These are phyloP conservation scores for Talaromyces trachyspermus DNA, from an alignment of 495 filamentous ascomycete species.

Conservation along the genomic window DNA sequence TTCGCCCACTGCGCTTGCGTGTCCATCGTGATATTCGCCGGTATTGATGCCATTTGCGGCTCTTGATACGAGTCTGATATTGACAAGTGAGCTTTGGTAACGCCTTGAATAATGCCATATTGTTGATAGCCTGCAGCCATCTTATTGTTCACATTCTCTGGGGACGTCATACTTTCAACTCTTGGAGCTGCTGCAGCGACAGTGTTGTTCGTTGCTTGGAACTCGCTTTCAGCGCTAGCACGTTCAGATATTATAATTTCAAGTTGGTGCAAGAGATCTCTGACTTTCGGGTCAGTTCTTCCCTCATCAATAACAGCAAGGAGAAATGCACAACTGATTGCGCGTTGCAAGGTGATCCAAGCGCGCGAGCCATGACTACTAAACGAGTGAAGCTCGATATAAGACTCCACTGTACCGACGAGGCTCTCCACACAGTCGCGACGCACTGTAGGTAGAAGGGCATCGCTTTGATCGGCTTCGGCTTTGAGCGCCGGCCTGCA, in stretches of 20 bases:
- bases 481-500: conserved; percentile 50
- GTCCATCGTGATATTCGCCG: conserved; percentile 21
- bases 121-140: neutral
- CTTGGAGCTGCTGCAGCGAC: neutral
- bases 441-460: conserved; percentile 30
- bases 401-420: conserved; percentile 35
- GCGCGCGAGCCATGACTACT: conserved; percentile 35
- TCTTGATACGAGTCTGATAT: conserved; percentile 8
- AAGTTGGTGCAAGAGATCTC: conserved; percentile 31
- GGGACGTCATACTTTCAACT: neutral
- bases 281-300: conserved; percentile 22
- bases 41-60: conserved; percentile 22
- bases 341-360: conserved; percentile 42
- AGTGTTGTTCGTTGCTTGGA: conserved; percentile 3
- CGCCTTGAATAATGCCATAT: conserved; percentile 27
- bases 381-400: conserved; percentile 38
- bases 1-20: conserved; percentile 42
- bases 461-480: conserved; percentile 25
- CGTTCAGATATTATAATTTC: conserved; percentile 36
- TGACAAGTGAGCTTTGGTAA: conserved; percentile 20
- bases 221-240: conserved; percentile 28
- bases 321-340: conserved; percentile 40
- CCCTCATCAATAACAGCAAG: conserved; percentile 36
- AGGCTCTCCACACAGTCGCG: conserved; percentile 37
- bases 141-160: neutral